These are phyloP conservation scores for Colletotrichum sublineola DNA, from an alignment of 2,329 filamentous ascomycete species.

Conservation along the genomic window DNA sequence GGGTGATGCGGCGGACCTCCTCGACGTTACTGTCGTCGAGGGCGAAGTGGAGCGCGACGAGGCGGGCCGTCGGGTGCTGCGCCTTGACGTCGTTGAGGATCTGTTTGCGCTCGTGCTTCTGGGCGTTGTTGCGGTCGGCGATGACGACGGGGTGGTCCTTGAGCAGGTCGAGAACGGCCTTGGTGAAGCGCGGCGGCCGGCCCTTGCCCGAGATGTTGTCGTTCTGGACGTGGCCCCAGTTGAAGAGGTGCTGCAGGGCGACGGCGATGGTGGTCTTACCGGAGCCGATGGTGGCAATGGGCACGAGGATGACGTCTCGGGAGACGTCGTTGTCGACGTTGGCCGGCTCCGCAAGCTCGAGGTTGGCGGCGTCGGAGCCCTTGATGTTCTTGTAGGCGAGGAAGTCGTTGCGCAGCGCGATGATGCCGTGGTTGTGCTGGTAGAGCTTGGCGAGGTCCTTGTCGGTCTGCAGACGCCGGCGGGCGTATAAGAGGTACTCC, in stretches of 20 bases:
- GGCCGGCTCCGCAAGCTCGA: conserved; percentile 71
- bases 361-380: conserved; percentile 87
- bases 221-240: conserved; percentile 95
- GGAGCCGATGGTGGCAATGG: conserved; percentile 93
- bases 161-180: conserved; percentile 75
- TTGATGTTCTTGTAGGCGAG: conserved; percentile 85
- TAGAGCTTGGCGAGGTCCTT: conserved; percentile 78
- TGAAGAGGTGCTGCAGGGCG: conserved; percentile 84
- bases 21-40: conserved; percentile 84
- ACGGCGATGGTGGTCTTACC: conserved; percentile 95
- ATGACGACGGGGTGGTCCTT: conserved; percentile 79
- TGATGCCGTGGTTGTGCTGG: conserved; percentile 93
- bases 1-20: conserved; percentile 80
- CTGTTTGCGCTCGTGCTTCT: conserved; percentile 88
- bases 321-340: conserved; percentile 65
- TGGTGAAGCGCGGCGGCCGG: conserved; percentile 83
- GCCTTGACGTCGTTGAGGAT: conserved; percentile 82
- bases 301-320: conserved; percentile 83
- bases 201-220: conserved; percentile 90
- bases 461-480: conserved; percentile 77
- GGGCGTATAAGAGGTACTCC: conserved; percentile 88
- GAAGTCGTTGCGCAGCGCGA: conserved; percentile 89
- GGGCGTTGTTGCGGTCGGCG: conserved; percentile 95
- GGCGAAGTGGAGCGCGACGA: conserved; percentile 90
- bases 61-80: conserved; percentile 72